Evolutionary conservation across 1,139 yeast species (phyloP).

Genomic region (Meyerozyma smithsonii): DNA sequence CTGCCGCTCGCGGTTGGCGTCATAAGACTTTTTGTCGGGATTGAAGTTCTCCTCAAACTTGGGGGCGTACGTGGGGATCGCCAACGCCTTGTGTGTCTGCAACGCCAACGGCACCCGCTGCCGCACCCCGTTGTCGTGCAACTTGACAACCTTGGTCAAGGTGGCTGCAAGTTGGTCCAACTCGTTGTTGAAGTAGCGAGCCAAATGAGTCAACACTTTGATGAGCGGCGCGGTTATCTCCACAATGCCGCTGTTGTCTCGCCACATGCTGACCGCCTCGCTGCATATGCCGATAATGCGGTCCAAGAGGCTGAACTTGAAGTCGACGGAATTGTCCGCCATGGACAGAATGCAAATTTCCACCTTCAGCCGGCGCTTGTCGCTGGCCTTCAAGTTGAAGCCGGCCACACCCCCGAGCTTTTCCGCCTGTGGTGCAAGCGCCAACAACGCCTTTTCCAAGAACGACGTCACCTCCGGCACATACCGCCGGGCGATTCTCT

Average conservation of each 20-base stretch:
- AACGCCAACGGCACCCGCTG: slow-evolving; percentile 72
- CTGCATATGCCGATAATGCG: slow-evolving; percentile 26
- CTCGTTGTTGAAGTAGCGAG: slow-evolving; percentile 22
- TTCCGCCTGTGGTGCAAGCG: slow-evolving; percentile 42
- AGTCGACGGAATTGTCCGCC: slow-evolving; percentile 11
- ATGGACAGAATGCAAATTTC: not conserved
- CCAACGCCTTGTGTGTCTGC: slow-evolving; percentile 82
- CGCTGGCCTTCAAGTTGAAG: not conserved
- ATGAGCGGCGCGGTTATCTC: slow-evolving; percentile 50
- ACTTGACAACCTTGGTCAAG: slow-evolving; percentile 45
- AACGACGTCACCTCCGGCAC: slow-evolving; percentile 74
- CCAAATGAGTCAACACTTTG: slow-evolving; percentile 31
- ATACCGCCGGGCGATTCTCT: slow-evolving; percentile 71
- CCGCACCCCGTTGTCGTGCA: slow-evolving; percentile 31
- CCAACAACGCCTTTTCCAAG: slow-evolving; percentile 47
- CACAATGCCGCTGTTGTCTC: slow-evolving; percentile 56
- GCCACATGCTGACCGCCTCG: slow-evolving; percentile 46
- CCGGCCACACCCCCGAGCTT: slow-evolving; percentile 7
- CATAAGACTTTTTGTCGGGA: slow-evolving; percentile 91
- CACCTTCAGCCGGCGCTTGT: not conserved
- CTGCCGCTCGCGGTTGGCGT: slow-evolving; percentile 73
- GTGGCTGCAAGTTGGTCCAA: slow-evolving; percentile 12
- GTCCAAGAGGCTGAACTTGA: slow-evolving; percentile 28
- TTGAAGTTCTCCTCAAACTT: slow-evolving; percentile 94
- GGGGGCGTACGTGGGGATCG: slow-evolving; percentile 84